A percentile compares a stretch with the other conserved stretches of the same genome.
These are phyloP conservation scores for Pneumocystis canis DNA, from an alignment of 1,139 yeast genomes.

Conservation along the genomic window DNA sequence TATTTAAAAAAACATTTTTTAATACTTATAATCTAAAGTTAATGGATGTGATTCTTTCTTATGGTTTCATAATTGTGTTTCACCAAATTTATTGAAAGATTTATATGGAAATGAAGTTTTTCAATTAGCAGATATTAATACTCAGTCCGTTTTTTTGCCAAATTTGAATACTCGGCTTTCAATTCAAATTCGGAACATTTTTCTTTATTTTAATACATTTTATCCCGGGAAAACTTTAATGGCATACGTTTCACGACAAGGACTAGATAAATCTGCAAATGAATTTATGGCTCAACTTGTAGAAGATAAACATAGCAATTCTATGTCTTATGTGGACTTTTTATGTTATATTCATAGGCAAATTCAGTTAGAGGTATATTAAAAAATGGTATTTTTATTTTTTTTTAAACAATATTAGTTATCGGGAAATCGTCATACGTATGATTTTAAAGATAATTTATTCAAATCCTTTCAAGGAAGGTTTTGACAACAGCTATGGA, in stretches of 20 bases:
- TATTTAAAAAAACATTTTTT: neutral
- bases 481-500: neutral
- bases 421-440: neutral
- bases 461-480: neutral
- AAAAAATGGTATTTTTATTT: neutral
- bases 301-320: slow-evolving; percentile 56
- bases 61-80: slow-evolving; percentile 61
- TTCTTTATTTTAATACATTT: slow-evolving; percentile 35
- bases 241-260: slow-evolving; percentile 50
- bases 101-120: slow-evolving; percentile 49
- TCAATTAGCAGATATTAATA: slow-evolving; percentile 35
- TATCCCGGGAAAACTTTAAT: slow-evolving; percentile 27
- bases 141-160: slow-evolving; percentile 50
- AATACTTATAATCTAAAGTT: slow-evolving; percentile 25
- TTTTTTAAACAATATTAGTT: neutral
- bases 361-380: slow-evolving; percentile 12
- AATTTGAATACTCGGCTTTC: slow-evolving; percentile 56
- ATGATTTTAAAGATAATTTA: neutral
- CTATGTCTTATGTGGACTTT: slow-evolving; percentile 44
- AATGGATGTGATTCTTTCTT: slow-evolving; percentile 50
- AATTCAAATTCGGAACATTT: slow-evolving; percentile 47
- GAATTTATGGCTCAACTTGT: slow-evolving; percentile 47
- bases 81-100: slow-evolving; percentile 54
- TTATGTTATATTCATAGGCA: slow-evolving; percentile 47
- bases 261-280: slow-evolving; percentile 46